Percentiles rank a stretch among this genome's conserved stretches.
Evolutionary conservation across 148 eudicot genomes (phyloP).

Genomic region (Euryodendron excelsum): DNA sequence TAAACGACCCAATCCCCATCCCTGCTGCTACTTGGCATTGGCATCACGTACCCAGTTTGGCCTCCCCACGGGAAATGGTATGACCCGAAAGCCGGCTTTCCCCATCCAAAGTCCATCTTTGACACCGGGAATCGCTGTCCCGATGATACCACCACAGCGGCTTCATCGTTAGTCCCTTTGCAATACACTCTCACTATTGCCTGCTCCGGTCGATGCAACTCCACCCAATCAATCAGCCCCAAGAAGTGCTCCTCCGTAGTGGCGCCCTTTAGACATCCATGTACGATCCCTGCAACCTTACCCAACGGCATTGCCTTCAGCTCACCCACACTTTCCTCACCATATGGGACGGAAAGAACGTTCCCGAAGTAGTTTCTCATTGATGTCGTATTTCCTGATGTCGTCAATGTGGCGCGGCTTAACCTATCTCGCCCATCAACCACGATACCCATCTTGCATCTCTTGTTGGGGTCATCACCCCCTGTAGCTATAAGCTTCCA

Average conservation of each 20-base stretch:
- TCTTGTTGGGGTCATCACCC: neutral
- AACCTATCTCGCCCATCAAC: slow-evolving; percentile 4
- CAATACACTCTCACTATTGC: neutral
- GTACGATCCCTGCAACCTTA: neutral
- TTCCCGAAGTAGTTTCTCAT: slow-evolving; percentile 6
- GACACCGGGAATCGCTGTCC: neutral
- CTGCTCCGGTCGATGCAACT: neutral
- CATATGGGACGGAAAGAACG: neutral
- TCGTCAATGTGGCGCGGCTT: neutral
- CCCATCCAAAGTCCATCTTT: slow-evolving; percentile 10
- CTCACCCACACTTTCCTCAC: neutral
- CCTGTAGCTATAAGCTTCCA: slow-evolving; percentile 4
- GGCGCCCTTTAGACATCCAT: neutral
- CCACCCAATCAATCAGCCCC: slow-evolving; percentile 10
- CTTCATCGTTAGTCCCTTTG: neutral
- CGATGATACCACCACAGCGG: slow-evolving; percentile 1
- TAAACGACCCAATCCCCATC: slow-evolving; percentile 10
- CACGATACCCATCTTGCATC: slow-evolving; percentile 9
- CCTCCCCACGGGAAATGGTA: slow-evolving; percentile 17
- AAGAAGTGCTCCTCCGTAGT: slow-evolving; percentile 1
- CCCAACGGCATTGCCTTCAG: slow-evolving; percentile 3
- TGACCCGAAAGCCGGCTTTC: slow-evolving; percentile 8
- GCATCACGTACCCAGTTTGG: slow-evolving; percentile 9
- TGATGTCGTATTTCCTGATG: too few relatives aligned
- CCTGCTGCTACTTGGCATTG: neutral